Evolutionary conservation across 2,329 filamentous ascomycete species (phyloP), one percentile per base, ranked within the genome.

Genomic region (Tolypocladium amazonense): DNA sequence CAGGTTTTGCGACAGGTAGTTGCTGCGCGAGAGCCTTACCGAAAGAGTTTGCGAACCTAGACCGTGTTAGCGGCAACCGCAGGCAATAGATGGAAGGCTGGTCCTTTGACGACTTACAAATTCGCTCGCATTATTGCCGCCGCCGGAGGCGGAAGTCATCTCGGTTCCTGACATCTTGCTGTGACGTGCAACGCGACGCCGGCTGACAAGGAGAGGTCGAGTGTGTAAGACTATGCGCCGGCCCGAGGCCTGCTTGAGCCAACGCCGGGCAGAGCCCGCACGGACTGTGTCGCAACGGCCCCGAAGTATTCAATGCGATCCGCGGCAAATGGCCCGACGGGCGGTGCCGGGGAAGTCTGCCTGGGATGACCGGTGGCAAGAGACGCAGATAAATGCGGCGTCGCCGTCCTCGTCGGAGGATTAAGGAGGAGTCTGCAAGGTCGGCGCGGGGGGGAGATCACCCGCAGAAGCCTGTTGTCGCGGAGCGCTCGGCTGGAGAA

Each of bases 11-110:
- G 11, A 37, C 37, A 45, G 30, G 59, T 20, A 35, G 4, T 18
- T n/a, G 37, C 35, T 2, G 23, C 27, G n/a, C 33, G 30, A 27
- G 12, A 15, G 58, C 45, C 82, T 76, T 87, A 97, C 93, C 96
- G 96, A 83, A 97, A 97, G 65, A 97, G 81, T 78, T 97, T 97
- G 80, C 93, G 92, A 77, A 97, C 92, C 92, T 97, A 67, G 23
- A 41, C 33, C 12, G 58, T 18, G 20, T 23, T 53, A 58, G 27
- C 56, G 30, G 50, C 50, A 7, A 33, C 27, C 3, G 20, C 30
- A 54, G 11, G 20, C 9, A 37, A 37, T 3, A 6, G 35, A 14
- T n/a, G 11, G 8, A 14, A 9, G 35, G 35, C 11, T 35, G 12
- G 4, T 4, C 8, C 35, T 37, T 41, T 20, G 27, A 15, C 20